Evolutionary conservation across 306 rosid species (phyloP), one percentile per base, ranked within the genome.

Genomic region (Clitoria ternatea): DNA sequence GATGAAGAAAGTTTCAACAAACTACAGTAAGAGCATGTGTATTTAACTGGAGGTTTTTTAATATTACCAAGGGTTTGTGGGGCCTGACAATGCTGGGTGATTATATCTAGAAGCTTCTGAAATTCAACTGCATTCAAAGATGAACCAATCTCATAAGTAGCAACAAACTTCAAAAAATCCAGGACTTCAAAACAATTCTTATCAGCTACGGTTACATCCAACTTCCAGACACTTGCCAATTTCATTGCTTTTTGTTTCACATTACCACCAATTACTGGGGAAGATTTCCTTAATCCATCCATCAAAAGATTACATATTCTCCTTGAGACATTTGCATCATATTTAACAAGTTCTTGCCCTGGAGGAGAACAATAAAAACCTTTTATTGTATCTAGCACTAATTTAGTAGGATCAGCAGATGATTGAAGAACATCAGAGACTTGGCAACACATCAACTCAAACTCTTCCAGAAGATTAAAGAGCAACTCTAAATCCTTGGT

Each of bases 1-100:
- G 32, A 10, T 20, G 36, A 64, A 32, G 57, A 3, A 3, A 22
- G 30, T 54, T 62, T 17, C 65, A 56, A 59, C 35, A 62, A 61
- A 76, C 35, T 17, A 77, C 67, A 56, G 47, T 71, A 37, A 45
- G 30, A 50, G 55, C 20, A 36, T 5, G 3, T 19, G 47, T 78
- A 24, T 74, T 78, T 79, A 90, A 88, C 85, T 7, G 71, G 74
- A 18, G 62, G 45, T 64, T 53, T 50, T 24, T 72, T 73, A 13
- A 61, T 18, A 20, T 74, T 52, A 30, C 81, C 77, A 11, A 75
- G 70, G 33, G 39, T 60, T 36, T 53, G 76, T 3, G 69, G 55
- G 23, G 59, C 76, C 40, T 73, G 82, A 43, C 64, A 52, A 37
- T 65, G 72, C 14, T 70, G 87, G 4, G 81, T 50, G 77, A 81